phyloP scores from a whole-genome alignment of 2,329 filamentous ascomycete genomes.

The Thielaviopsis punctulata region DNA sequence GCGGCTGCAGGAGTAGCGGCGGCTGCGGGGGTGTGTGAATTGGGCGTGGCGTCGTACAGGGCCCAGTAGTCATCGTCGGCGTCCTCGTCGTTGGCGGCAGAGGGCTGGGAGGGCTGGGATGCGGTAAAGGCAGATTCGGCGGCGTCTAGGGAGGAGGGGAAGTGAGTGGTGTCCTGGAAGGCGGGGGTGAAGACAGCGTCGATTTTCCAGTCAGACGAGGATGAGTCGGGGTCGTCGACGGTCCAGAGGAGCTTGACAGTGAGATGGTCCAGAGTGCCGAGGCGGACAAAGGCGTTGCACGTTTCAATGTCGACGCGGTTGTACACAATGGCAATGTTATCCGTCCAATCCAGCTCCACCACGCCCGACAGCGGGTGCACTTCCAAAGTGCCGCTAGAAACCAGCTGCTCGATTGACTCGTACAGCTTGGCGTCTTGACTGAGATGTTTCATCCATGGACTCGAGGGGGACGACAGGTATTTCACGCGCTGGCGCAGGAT shows the following conservation, averaged over 20 bases:
- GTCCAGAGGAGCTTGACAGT: slow-evolving; percentile 54
- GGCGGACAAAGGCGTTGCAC: slow-evolving; percentile 46
- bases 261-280: slow-evolving; percentile 19
- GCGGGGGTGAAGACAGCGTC: slow-evolving; percentile 30
- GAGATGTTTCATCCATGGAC: slow-evolving; percentile 21
- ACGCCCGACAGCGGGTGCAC: slow-evolving; percentile 71
- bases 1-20: slow-evolving; percentile 15
- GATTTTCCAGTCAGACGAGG: slow-evolving; percentile 50
- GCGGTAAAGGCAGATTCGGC: slow-evolving; percentile 2
- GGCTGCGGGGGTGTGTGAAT: slow-evolving; percentile 43
- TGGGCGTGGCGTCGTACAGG: slow-evolving; percentile 35
- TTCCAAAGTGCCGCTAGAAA: slow-evolving; percentile 45
- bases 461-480: slow-evolving; percentile 34
- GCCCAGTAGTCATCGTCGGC: slow-evolving; percentile 31
- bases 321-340: slow-evolving; percentile 41
- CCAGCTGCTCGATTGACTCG: slow-evolving; percentile 45
- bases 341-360: slow-evolving; percentile 55
- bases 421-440: slow-evolving; percentile 58
- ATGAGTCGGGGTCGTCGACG: slow-evolving; percentile 42
- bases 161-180: slow-evolving; percentile 15
- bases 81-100: slow-evolving; percentile 13
- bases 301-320: slow-evolving; percentile 60
- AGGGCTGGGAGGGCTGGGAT: not conserved
- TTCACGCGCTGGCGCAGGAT: slow-evolving; percentile 50
- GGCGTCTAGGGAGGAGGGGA: slow-evolving; percentile 19